Conservation (phyloP, 2,329 filamentous ascomycete genomes). For the Fusarium ramigenum region DNA sequence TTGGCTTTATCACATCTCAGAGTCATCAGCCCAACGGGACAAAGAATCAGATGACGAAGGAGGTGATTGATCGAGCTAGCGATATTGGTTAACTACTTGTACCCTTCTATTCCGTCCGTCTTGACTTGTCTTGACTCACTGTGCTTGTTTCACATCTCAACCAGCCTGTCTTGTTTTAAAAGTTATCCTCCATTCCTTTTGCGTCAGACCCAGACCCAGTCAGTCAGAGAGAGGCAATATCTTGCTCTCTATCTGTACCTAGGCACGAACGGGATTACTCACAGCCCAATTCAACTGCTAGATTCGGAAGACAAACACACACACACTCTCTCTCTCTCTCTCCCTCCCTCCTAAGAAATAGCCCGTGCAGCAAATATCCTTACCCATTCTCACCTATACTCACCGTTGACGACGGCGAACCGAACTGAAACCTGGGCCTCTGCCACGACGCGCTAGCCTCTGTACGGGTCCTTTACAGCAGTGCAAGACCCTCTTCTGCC, state of each 20-base stretch:
- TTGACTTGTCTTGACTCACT: conserved; percentile 9
- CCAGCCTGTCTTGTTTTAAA: conserved; percentile 30
- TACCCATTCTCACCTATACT: conserved; percentile 35
- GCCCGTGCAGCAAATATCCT: conserved; percentile 36
- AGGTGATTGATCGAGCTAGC: not conserved
- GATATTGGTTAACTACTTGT: not conserved
- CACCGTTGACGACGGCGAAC: conserved; percentile 42
- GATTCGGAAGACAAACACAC: not conserved
- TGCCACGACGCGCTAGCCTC: conserved; percentile 34
- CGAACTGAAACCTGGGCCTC: conserved; percentile 44
- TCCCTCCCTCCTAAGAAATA: conserved; percentile 3
- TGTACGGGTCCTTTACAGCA: conserved; percentile 6
- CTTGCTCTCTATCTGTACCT: not conserved
- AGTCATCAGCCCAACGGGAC: conserved; percentile 32
- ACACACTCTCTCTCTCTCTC: too few species aligned
- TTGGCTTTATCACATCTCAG: conserved; percentile 37
- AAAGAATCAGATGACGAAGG: conserved; percentile 35
- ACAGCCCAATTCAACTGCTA: not conserved
- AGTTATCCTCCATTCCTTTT: not conserved
- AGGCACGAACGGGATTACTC: not conserved
- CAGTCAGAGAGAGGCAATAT: not conserved
- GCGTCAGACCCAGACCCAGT: not conserved
- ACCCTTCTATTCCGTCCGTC: conserved; percentile 2
- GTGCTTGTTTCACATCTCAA: conserved; percentile 19
- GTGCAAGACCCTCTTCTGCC: conserved; percentile 31